Evolutionary conservation across 345 rosid species (phyloP).

Genomic region (Iberis pinnata): DNA sequence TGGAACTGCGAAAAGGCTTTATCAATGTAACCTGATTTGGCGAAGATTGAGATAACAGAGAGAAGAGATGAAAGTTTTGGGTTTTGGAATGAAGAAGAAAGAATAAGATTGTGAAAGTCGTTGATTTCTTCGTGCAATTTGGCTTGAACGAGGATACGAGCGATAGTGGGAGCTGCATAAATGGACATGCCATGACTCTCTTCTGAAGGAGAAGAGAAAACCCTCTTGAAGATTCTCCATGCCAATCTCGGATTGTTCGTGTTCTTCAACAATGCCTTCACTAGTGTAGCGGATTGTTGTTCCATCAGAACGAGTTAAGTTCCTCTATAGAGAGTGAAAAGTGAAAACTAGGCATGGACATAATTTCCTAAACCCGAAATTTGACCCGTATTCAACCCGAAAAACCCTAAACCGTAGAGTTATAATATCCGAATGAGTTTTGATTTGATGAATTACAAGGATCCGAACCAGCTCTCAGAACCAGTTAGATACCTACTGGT

Average conservation of each 20-base stretch:
- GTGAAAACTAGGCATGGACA: neutral
- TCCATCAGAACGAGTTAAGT: too few relatives aligned
- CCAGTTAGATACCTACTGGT: too few relatives aligned
- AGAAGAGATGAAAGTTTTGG: slow-evolving; percentile 35
- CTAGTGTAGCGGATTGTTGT: slow-evolving; percentile 42
- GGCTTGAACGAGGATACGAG: slow-evolving; percentile 56
- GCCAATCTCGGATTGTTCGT: slow-evolving; percentile 61
- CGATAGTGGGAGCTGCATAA: slow-evolving; percentile 45
- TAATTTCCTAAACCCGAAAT: neutral
- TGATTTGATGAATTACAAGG: too few relatives aligned
- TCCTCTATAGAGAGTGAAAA: slow-evolving; percentile 12
- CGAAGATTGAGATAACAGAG: slow-evolving; percentile 40
- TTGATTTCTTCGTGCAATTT: slow-evolving; percentile 63
- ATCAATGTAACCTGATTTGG: slow-evolving; percentile 42
- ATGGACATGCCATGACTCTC: slow-evolving; percentile 19
- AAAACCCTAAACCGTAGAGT: too few relatives aligned
- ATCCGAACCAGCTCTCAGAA: too few relatives aligned
- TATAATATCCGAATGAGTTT: too few relatives aligned
- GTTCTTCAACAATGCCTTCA: slow-evolving; percentile 55
- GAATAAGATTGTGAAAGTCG: slow-evolving; percentile 49
- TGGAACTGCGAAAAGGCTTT: slow-evolving; percentile 55
- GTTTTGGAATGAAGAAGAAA: slow-evolving; percentile 14
- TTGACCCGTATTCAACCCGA: too few relatives aligned
- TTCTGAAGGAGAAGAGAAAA: slow-evolving; percentile 42
- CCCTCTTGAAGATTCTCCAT: slow-evolving; percentile 78